Evolutionary conservation across 179 eudicot species (phyloP), one percentile per base, ranked within the genome.

Genomic region (Corrigiola litoralis): DNA sequence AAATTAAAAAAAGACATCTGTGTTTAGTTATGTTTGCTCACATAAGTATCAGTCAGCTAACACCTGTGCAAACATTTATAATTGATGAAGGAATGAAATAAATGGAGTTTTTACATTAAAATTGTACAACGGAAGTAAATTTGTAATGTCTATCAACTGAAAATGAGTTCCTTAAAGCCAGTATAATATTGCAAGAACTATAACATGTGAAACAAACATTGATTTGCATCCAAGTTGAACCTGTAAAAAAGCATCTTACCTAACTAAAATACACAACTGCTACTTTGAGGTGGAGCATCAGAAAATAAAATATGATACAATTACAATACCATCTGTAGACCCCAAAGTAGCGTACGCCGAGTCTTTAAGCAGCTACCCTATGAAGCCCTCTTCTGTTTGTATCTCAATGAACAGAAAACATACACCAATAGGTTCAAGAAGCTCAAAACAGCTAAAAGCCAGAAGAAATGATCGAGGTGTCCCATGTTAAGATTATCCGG

Each of bases 401-500:
- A 72, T 37, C 34, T 63, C 49, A 32, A 32, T 11, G 81, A 72
- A 64, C 76, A 65, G 52, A 64, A 58, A 31, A 64, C 46, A 27
- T 68, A 77, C 38, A 58, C 27, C 58, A 63, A 10, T 54, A 77
- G 36, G 52, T 77, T 77, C 59, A 77, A 25, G 65, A 68, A 63
- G 17, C 77, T 65, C 12, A 77, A 59, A 27, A 70, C 74, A 60
- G 71, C 77, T 74, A 68, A 63, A 3, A 68, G 54, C 81, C 77
- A 72, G 61, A 77, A 72, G 36, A 64, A 77, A 48, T 77, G 37
- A 53, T 77, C 74, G 9, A 77, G 77, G 34, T 55, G 81, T 9
- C 81, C 81, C 25, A 72, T 20, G 49, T 77, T 77, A 12, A 77
- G 69, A 52, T 77, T 77, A 64, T 77, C 77, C 0, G 81, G 81